phyloP scores from a whole-genome alignment of 805 yeast species.

The Priceomyces melissophilus region DNA sequence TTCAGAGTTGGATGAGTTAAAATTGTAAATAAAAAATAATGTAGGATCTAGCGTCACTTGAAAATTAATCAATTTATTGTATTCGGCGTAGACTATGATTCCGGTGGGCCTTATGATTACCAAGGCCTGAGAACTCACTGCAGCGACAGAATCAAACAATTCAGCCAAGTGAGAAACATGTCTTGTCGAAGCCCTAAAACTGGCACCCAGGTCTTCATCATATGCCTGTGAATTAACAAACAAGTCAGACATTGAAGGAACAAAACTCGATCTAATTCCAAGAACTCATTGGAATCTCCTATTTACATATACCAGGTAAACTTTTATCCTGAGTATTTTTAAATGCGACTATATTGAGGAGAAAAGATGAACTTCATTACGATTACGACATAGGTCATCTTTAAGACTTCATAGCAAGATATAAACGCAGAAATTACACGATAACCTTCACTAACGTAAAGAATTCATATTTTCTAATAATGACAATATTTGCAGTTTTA shows the following conservation, averaged over 20 bases:
- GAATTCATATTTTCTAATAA: not conserved
- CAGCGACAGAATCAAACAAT: constrained; percentile 27
- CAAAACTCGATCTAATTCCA: no score
- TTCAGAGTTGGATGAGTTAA: constrained; percentile 10
- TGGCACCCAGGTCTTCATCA: not conserved
- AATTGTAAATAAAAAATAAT: constrained; percentile 28
- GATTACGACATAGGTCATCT: no score
- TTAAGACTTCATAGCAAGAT: no score
- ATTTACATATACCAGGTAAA: no score
- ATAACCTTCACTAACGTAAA: not conserved
- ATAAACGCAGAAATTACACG: not conserved
- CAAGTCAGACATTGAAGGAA: not conserved
- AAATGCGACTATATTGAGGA: no score
- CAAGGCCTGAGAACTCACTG: constrained; percentile 32
- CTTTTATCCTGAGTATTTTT: no score
- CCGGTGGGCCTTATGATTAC: constrained; percentile 32
- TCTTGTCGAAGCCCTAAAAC: constrained; percentile 34
- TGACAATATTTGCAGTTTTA: not conserved
- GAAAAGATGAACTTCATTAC: no score
- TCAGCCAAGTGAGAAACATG: constrained; percentile 39
- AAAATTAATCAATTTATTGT: constrained; percentile 34
- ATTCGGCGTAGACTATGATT: constrained; percentile 30
- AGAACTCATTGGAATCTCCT: no score
- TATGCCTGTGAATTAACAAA: constrained; percentile 1
- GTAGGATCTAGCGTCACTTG: constrained; percentile 35